These are phyloP conservation scores for Ganoderma sp. DNA, from an alignment of 1,284 basidiomycete genomes.

Conservation along the genomic window DNA sequence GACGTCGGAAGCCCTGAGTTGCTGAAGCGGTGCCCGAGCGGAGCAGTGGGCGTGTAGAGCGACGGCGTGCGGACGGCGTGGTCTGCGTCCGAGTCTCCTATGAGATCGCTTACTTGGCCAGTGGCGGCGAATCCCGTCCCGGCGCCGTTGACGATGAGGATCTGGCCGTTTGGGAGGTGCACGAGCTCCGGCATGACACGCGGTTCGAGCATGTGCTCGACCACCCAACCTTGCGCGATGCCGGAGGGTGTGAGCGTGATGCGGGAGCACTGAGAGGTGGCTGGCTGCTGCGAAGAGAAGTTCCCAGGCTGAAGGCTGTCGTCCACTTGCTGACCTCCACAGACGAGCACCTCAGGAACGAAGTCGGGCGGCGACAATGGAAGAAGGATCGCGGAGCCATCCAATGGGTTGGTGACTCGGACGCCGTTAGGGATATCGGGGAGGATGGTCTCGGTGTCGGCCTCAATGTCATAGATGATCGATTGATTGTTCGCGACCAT, in stretches of 20 bases:
- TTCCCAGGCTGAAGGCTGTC: slow-evolving; percentile 40
- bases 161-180: slow-evolving; percentile 57
- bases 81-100: slow-evolving; percentile 54
- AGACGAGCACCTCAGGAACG: slow-evolving; percentile 56
- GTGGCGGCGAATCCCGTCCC: slow-evolving; percentile 54
- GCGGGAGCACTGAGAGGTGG: slow-evolving; percentile 49
- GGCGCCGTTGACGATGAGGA: slow-evolving; percentile 56
- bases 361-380: slow-evolving; percentile 53
- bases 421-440: slow-evolving; percentile 56
- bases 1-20: slow-evolving; percentile 52
- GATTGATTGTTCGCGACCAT: slow-evolving; percentile 54
- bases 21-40: slow-evolving; percentile 53
- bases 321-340: slow-evolving; percentile 48
- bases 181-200: slow-evolving; percentile 58
- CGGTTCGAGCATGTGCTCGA: slow-evolving; percentile 37
- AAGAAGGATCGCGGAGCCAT: slow-evolving; percentile 53
- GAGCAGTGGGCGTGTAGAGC: slow-evolving; percentile 56
- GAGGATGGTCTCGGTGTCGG: slow-evolving; percentile 47
- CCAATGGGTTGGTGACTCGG: slow-evolving; percentile 49
- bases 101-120: slow-evolving; percentile 33
- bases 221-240: slow-evolving; percentile 36
- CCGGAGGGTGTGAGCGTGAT: slow-evolving; percentile 34
- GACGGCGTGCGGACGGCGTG: slow-evolving; percentile 52
- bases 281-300: slow-evolving; percentile 48
- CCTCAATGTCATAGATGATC: slow-evolving; percentile 36